Percentiles rank a stretch among this genome's conserved stretches.
These are phyloP conservation scores for Lolium rigidum DNA, from an alignment of 176 grass and related monocot species.

Conservation along the genomic window DNA sequence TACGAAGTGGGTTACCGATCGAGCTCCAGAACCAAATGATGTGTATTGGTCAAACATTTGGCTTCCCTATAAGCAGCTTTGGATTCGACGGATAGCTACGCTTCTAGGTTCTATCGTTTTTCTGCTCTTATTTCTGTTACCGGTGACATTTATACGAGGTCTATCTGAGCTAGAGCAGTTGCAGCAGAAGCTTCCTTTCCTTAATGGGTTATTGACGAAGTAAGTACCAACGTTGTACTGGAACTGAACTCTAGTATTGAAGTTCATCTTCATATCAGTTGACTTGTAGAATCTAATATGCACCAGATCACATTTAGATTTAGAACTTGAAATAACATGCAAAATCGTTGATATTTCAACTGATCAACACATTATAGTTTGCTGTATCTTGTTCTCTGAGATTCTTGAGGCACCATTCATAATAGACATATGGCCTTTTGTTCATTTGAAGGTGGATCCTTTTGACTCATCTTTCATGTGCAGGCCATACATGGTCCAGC, in stretches of 20 bases:
- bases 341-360: neutral
- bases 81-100: constrained; percentile 68
- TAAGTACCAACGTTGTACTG: constrained; percentile 45
- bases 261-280: neutral
- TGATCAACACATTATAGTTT: neutral
- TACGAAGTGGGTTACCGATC: constrained; percentile 77
- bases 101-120: constrained; percentile 18
- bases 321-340: neutral
- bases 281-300: neutral
- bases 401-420: constrained; percentile 16
- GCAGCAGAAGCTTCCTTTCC: constrained; percentile 72
- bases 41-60: constrained; percentile 99
- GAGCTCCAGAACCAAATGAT: constrained; percentile 89
- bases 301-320: neutral
- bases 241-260: neutral
- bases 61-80: constrained; percentile 79
- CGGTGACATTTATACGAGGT: constrained; percentile 17
- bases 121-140: neutral
- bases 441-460: neutral
- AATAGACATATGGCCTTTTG: neutral
- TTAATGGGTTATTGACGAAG: constrained; percentile 72
- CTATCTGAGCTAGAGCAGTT: constrained; percentile 68
- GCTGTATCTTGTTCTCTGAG: constrained; percentile 27
- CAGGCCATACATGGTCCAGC: constrained; percentile 73
- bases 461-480: constrained; percentile 32